These are phyloP conservation scores for Starmerella geochares DNA, from an alignment of 805 yeast genomes.

Conservation along the genomic window DNA sequence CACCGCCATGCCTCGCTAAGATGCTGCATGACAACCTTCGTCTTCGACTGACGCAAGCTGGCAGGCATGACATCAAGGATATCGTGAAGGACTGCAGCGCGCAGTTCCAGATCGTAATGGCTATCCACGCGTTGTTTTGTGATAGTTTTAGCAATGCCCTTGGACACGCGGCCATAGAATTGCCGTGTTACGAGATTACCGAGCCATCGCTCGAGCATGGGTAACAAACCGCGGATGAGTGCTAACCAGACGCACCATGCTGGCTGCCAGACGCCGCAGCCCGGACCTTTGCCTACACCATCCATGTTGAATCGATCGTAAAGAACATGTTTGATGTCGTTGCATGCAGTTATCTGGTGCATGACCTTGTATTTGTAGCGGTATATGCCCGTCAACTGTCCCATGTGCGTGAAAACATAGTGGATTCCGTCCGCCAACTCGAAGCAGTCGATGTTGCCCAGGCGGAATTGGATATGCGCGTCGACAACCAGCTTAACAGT, in stretches of 20 bases:
- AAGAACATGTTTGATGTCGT: slow-evolving; percentile 86
- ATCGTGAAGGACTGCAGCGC: slow-evolving; percentile 93
- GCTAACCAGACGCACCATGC: slow-evolving; percentile 96
- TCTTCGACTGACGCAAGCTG: slow-evolving; percentile 75
- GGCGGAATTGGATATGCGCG: slow-evolving; percentile 79
- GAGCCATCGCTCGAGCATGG: slow-evolving; percentile 87
- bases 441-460: slow-evolving; percentile 85
- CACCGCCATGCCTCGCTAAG: slow-evolving; percentile 98
- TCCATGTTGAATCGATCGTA: slow-evolving; percentile 70
- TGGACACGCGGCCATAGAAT: slow-evolving; percentile 88
- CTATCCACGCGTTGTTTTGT: slow-evolving; percentile 95
- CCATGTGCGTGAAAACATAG: slow-evolving; percentile 83
- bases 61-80: slow-evolving; percentile 96
- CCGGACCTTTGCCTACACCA: slow-evolving; percentile 91
- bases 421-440: slow-evolving; percentile 92
- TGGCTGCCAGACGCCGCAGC: slow-evolving; percentile 99
- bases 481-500: slow-evolving; percentile 81
- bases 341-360: slow-evolving; percentile 96
- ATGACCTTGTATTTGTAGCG: slow-evolving; percentile 93
- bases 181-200: slow-evolving; percentile 85
- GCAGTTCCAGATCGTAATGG: slow-evolving; percentile 80
- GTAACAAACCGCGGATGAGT: slow-evolving; percentile 83
- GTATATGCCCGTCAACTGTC: slow-evolving; percentile 92
- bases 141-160: slow-evolving; percentile 83
- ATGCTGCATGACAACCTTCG: slow-evolving; percentile 83